Conservation (phyloP, 2,329 filamentous ascomycete species). For the Calonectria pseudoreteaudii region DNA sequence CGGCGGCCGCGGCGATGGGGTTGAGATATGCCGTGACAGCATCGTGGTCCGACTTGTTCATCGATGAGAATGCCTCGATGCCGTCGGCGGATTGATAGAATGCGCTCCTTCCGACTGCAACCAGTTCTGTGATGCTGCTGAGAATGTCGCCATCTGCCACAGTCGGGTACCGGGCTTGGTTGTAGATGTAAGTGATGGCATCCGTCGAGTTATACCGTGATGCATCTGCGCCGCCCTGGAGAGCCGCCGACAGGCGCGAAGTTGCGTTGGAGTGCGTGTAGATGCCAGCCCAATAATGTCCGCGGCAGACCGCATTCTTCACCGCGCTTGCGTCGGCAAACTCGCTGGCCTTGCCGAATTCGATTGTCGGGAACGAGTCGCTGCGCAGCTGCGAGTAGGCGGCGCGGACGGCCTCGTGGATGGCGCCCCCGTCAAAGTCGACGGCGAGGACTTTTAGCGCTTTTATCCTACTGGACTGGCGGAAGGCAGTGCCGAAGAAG, state of each 20-base stretch:
- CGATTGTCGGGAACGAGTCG: conserved; percentile 46
- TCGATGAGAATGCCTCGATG: conserved; percentile 27
- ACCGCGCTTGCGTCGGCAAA: conserved; percentile 43
- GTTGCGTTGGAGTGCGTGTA: conserved; percentile 48
- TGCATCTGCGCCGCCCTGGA: conserved; percentile 37
- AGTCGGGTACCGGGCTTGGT: conserved; percentile 50
- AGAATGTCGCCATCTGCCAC: conserved; percentile 43
- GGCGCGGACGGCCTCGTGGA: conserved; percentile 46
- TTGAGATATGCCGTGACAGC: conserved; percentile 46
- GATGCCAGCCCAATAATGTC: conserved; percentile 52
- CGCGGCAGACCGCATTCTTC: conserved; percentile 48
- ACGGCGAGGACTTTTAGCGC: conserved; percentile 44
- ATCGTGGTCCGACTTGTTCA: conserved; percentile 37
- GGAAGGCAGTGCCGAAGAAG: conserved; percentile 49
- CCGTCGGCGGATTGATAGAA: conserved; percentile 42
- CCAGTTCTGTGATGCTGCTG: conserved; percentile 43
- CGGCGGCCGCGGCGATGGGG: conserved; percentile 43
- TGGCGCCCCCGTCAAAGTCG: conserved; percentile 46
- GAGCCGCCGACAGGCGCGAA: conserved; percentile 42
- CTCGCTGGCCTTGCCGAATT: conserved; percentile 37
- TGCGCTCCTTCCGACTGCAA: conserved; percentile 37
- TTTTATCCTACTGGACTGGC: conserved; percentile 31
- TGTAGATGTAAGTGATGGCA: conserved; percentile 51
- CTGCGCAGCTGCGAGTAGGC: conserved; percentile 47
- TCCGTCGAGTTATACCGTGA: conserved; percentile 47